Conservation (phyloP, 2,329 filamentous ascomycete species). For the Fusarium sp. region DNA sequence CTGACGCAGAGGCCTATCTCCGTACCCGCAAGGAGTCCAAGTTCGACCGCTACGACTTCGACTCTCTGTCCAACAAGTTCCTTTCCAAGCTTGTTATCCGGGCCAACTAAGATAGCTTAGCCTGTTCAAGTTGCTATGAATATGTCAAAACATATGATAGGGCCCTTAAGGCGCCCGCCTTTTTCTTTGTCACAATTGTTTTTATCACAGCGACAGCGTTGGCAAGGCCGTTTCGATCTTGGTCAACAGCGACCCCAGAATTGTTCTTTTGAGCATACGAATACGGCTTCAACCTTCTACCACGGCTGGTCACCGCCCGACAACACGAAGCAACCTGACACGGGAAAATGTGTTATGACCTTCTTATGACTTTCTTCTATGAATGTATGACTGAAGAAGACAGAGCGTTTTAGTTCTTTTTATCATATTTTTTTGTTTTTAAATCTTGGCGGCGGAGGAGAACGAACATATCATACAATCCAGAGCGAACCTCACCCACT, state of each 20-base stretch:
- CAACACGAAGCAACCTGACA: conserved; percentile 49
- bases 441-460: conserved; percentile 29
- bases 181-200: conserved; percentile 49
- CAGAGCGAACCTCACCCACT: conserved; percentile 39
- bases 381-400: conserved; percentile 58
- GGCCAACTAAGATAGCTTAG: conserved; percentile 72
- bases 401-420: conserved; percentile 46
- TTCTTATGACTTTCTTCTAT: conserved; percentile 54
- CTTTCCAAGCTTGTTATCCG: conserved; percentile 95
- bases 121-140: conserved; percentile 25
- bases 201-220: conserved; percentile 59
- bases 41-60: conserved; percentile 93
- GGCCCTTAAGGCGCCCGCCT: conserved; percentile 19
- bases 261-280: conserved; percentile 45
- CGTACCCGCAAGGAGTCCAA: conserved; percentile 80
- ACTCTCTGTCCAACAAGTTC: conserved; percentile 97
- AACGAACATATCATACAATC: conserved; percentile 40
- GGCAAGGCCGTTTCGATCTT: conserved; percentile 52
- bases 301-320: conserved; percentile 50
- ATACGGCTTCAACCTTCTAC: conserved; percentile 47
- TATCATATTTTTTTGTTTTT: conserved; percentile 43
- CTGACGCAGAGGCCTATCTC: conserved; percentile 80
- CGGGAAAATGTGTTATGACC: conserved; percentile 52
- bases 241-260: conserved; percentile 46
- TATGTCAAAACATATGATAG: conserved; percentile 29